These are phyloP conservation scores for Dactylellina drechsleri DNA, from an alignment of 2,329 filamentous ascomycete genomes.

Conservation along the genomic window DNA sequence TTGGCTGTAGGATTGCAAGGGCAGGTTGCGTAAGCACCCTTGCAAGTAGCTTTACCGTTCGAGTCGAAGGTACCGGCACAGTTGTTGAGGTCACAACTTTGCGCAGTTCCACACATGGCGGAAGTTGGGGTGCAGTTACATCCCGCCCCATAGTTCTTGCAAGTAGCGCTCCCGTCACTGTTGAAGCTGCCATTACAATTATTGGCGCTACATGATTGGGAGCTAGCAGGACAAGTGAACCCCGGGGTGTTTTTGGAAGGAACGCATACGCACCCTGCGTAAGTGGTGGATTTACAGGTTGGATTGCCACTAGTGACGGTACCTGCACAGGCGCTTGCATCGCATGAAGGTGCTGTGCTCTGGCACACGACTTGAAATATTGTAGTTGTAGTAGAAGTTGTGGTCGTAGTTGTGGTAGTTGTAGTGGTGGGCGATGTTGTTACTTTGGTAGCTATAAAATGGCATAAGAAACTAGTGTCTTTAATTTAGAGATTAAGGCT, in stretches of 20 bases:
- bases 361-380: slow-evolving; percentile 6
- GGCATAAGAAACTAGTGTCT: background rate
- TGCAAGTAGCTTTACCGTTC: slow-evolving; percentile 22
- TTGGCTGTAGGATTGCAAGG: slow-evolving; percentile 23
- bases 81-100: slow-evolving; percentile 18
- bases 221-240: slow-evolving; percentile 10
- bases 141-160: slow-evolving; percentile 29
- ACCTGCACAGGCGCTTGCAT: slow-evolving; percentile 21
- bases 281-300: slow-evolving; percentile 31
- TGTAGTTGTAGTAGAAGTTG: slow-evolving; percentile 13
- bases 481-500: background rate
- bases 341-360: slow-evolving; percentile 18
- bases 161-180: slow-evolving; percentile 22
- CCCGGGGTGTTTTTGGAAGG: slow-evolving; percentile 29
- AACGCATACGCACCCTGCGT: slow-evolving; percentile 20
- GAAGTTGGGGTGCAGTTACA: slow-evolving; percentile 29
- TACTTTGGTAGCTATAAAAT: background rate
- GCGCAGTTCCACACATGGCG: slow-evolving; percentile 22
- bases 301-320: slow-evolving; percentile 31
- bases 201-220: slow-evolving; percentile 19
- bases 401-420: background rate
- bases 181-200: slow-evolving; percentile 33
- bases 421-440: background rate
- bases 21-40: slow-evolving; percentile 13
- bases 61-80: slow-evolving; percentile 30